Evolutionary conservation across 164 flowering plant species (phyloP), one percentile per base, ranked within the genome.

Genomic region (Brasenia schreberi): DNA sequence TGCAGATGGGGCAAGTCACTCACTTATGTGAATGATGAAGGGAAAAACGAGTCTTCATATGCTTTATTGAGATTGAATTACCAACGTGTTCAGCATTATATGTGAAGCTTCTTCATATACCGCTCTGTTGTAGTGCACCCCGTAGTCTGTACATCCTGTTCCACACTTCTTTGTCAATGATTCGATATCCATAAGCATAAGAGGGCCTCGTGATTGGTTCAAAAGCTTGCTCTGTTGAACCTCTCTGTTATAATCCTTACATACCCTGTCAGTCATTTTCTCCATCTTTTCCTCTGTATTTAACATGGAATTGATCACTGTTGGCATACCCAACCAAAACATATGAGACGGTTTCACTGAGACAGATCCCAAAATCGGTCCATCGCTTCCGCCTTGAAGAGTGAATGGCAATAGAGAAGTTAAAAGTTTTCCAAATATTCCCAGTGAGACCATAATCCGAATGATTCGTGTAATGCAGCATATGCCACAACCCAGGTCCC

Each of bases 401-500:
- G 86, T 70, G 43, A 79, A 62, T 10, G 88, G 84, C 64, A 83
- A 49, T 66, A 84, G 67, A 0, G 85, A 73, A 49, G 73, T 64
- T 67, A 84, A 72, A 0, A 80, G 73, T 61, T 68, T 74, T 75
- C 80, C 85, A 66, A 88, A 59, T 5, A 23, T 19, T 44, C 64
- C 49, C 61, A 91, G 52, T 0, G 80, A 71, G 63, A 10, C 85
- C 90, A 76, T 81, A 94, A 64, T 89, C 85, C 0, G 85, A 76
- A 2, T 82, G 81, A 76, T 88, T 80, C 0, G 78, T 79, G 18
- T 83, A 66, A 59, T 84, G 96, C 52, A 94, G 84, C 97, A 94
- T 91, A 72, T 94, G 89, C 97, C 99, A 94, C 53, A 94, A 65
- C 11, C 96, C 97, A 0, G 90, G 79, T 18, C 96, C 97, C 86